Evolutionary conservation across 495 filamentous ascomycete species (phyloP).

Genomic region (Podospora comata): DNA sequence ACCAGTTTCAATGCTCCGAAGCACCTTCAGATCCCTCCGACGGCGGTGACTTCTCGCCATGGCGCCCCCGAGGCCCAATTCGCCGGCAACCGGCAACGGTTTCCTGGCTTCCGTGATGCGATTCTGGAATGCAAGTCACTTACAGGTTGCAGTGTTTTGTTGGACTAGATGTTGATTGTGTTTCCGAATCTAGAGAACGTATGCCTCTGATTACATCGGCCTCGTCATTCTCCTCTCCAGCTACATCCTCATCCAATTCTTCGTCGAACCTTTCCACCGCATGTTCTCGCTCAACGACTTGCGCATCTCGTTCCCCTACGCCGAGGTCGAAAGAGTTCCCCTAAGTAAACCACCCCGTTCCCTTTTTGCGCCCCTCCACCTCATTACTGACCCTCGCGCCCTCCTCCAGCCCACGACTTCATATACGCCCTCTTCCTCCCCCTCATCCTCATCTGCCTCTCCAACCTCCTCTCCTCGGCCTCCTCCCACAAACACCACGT

Average conservation of each 20-base stretch:
- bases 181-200: slow-evolving; percentile 57
- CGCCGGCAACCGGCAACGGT: slow-evolving; percentile 14
- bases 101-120: slow-evolving; percentile 42
- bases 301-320: slow-evolving; percentile 81
- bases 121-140: slow-evolving; percentile 47
- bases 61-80: slow-evolving; percentile 32
- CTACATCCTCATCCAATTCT: slow-evolving; percentile 67
- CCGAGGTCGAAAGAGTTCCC: slow-evolving; percentile 78
- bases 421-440: slow-evolving; percentile 73
- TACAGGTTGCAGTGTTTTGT: neutral
- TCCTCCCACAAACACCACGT: slow-evolving; percentile 79
- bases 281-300: slow-evolving; percentile 79
- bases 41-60: slow-evolving; percentile 45
- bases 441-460: slow-evolving; percentile 55
- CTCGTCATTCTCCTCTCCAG: slow-evolving; percentile 62
- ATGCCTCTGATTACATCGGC: slow-evolving; percentile 83
- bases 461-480: slow-evolving; percentile 59
- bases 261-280: slow-evolving; percentile 84
- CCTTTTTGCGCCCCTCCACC: neutral
- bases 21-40: slow-evolving; percentile 37
- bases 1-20: slow-evolving; percentile 23
- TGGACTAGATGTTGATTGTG: neutral
- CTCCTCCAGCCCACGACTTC: slow-evolving; percentile 62
- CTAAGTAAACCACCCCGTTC: slow-evolving; percentile 52
- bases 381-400: neutral